These are phyloP conservation scores for Amphibolis antarctica DNA, from an alignment of 106 monocot genomes.

Conservation along the genomic window DNA sequence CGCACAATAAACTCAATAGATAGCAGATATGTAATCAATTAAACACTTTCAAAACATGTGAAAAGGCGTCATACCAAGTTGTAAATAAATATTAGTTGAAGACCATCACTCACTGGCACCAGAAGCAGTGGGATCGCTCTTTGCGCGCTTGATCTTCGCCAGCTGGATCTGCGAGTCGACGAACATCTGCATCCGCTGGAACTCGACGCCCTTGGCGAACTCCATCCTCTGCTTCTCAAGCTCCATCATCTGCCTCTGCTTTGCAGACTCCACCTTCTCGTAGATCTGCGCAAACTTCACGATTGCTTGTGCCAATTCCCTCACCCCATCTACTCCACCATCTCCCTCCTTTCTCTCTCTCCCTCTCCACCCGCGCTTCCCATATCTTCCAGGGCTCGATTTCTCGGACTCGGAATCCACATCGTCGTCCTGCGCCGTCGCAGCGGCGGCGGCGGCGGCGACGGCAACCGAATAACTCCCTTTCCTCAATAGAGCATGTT, in stretches of 20 bases:
- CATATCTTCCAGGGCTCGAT: slow-evolving; percentile 1
- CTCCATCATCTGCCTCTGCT: slow-evolving; percentile 63
- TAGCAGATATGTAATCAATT: too few species aligned
- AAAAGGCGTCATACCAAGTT: too few species aligned
- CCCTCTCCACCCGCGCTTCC: slow-evolving; percentile 6
- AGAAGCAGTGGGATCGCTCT: background rate
- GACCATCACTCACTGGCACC: background rate
- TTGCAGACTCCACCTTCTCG: slow-evolving; percentile 54
- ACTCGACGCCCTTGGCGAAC: slow-evolving; percentile 56
- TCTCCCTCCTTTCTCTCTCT: slow-evolving; percentile 6
- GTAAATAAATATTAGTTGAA: too few species aligned
- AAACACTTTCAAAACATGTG: too few species aligned
- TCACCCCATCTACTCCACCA: slow-evolving; percentile 19
- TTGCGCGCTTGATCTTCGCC: slow-evolving; percentile 33
- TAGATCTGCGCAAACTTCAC: slow-evolving; percentile 54
- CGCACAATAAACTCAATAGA: too few species aligned
- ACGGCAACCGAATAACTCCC: slow-evolving; percentile 24
- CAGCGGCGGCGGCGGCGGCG: slow-evolving; percentile 19
- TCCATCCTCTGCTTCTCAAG: slow-evolving; percentile 93
- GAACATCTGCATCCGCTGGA: slow-evolving; percentile 68
- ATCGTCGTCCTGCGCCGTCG: too few species aligned
- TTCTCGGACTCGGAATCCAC: slow-evolving; percentile 18
- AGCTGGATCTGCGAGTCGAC: slow-evolving; percentile 55
- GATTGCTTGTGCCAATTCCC: slow-evolving; percentile 50
- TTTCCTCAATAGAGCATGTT: slow-evolving; percentile 9